A percentile compares a stretch with the other conserved stretches of the same genome.
Evolutionary conservation across 306 rosid genomes (phyloP).

Genomic region (Vigna trinervia): DNA sequence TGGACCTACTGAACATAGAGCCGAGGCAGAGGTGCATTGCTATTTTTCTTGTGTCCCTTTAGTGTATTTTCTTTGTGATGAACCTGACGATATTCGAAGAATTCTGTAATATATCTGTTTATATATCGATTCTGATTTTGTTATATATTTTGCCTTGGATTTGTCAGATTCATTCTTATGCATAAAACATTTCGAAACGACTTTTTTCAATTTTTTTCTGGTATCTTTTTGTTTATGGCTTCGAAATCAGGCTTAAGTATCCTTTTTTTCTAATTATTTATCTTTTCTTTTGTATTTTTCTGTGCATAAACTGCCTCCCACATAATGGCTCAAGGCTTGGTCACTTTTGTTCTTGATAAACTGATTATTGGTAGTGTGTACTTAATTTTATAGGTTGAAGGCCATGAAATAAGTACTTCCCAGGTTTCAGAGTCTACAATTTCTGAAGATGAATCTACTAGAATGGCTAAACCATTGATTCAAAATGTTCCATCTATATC

Average conservation of each 20-base stretch:
- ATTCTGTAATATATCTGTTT: slow-evolving; percentile 14
- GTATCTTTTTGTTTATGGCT: neutral
- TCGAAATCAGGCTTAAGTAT: neutral
- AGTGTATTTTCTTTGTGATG: slow-evolving; percentile 34
- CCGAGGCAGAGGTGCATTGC: slow-evolving; percentile 55
- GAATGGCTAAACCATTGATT: slow-evolving; percentile 46
- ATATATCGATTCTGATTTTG: slow-evolving; percentile 29
- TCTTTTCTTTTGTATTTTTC: neutral
- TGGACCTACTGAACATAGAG: slow-evolving; percentile 59
- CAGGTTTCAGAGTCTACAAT: slow-evolving; percentile 64
- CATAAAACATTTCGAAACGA: neutral
- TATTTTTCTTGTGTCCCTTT: slow-evolving; percentile 28
- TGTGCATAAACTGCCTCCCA: neutral
- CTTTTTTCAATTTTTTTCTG: neutral
- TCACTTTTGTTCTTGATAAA: slow-evolving; percentile 31
- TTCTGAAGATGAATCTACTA: slow-evolving; percentile 64
- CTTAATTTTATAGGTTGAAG: slow-evolving; percentile 62
- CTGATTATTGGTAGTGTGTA: slow-evolving; percentile 15
- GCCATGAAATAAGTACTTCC: slow-evolving; percentile 65
- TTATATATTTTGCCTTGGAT: neutral
- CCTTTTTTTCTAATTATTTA: slow-evolving; percentile 19
- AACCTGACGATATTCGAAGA: neutral
- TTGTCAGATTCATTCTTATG: slow-evolving; percentile 4
- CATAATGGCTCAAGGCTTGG: neutral
- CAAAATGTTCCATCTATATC: slow-evolving; percentile 60